phyloP scores from a whole-genome alignment of 495 filamentous ascomycete species.

The Neurospora sublineolata region DNA sequence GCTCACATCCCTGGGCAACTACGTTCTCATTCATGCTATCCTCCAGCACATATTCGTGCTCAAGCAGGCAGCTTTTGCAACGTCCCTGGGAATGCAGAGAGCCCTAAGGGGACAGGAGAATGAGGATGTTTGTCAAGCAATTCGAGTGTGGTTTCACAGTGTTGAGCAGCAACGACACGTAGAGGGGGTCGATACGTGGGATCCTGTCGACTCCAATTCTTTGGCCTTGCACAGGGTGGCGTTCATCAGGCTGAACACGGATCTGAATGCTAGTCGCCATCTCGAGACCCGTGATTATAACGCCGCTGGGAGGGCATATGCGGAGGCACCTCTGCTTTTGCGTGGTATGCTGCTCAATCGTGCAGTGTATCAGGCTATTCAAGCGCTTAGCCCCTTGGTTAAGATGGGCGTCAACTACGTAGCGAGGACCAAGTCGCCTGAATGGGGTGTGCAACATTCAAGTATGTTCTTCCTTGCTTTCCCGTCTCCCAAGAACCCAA shows the following conservation, averaged over 20 bases:
- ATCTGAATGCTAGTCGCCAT: constrained; percentile 49
- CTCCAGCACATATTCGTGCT: constrained; percentile 59
- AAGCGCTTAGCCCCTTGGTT: constrained; percentile 55
- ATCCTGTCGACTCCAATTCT: constrained; percentile 55
- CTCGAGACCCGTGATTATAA: constrained; percentile 52
- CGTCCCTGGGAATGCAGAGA: constrained; percentile 31
- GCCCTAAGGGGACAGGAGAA: constrained; percentile 44
- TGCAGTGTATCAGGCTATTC: constrained; percentile 56
- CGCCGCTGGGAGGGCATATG: constrained; percentile 47
- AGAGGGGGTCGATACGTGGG: constrained; percentile 29
- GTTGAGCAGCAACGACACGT: constrained; percentile 45
- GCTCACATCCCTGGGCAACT: constrained; percentile 52
- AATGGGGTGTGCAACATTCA: constrained; percentile 64
- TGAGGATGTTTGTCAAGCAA: constrained; percentile 44
- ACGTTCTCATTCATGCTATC: constrained; percentile 56
- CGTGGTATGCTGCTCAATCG: constrained; percentile 46
- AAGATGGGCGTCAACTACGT: constrained; percentile 60
- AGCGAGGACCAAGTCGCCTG: constrained; percentile 53
- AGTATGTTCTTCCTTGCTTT: constrained; percentile 22
- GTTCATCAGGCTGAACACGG: constrained; percentile 57
- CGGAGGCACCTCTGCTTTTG: constrained; percentile 44
- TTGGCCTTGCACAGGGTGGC: constrained; percentile 53
- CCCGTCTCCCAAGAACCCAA: neutral
- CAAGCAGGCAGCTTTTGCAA: constrained; percentile 45
- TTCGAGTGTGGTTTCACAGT: constrained; percentile 51